A percentile compares a stretch with the other conserved stretches of the same genome.
Evolutionary conservation across 2,329 filamentous ascomycete species (phyloP).

Genomic region (Aspergillus alliaceus): DNA sequence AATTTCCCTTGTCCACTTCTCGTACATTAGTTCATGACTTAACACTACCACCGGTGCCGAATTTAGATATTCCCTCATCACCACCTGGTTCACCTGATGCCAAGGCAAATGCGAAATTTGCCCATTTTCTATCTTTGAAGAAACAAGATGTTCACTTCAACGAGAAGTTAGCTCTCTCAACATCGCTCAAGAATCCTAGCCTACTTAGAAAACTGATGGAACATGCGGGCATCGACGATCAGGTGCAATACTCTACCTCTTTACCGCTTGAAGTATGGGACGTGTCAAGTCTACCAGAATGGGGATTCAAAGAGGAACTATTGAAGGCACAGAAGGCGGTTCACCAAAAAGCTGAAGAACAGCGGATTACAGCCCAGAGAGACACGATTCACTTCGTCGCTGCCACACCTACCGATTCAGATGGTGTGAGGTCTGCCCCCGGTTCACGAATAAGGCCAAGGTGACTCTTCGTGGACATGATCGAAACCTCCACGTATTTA

Average conservation of each 20-base stretch:
- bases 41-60: conserved; percentile 51
- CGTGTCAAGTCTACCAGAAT: conserved; percentile 37
- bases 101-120: conserved; percentile 56
- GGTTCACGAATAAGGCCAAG: conserved; percentile 1
- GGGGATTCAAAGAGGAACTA: conserved; percentile 50
- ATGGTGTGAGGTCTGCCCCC: conserved; percentile 3
- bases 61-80: conserved; percentile 47
- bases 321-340: conserved; percentile 42
- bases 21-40: conserved; percentile 56
- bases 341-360: conserved; percentile 35
- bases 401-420: conserved; percentile 11
- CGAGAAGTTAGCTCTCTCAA: conserved; percentile 57
- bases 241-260: conserved; percentile 56
- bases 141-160: conserved; percentile 65
- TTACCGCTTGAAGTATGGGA: conserved; percentile 44
- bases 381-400: conserved; percentile 43
- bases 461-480: neutral
- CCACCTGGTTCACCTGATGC: conserved; percentile 47
- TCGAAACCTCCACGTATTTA: neutral
- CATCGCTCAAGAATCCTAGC: conserved; percentile 60
- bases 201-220: conserved; percentile 58
- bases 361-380: conserved; percentile 32
- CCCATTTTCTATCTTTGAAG: conserved; percentile 62
- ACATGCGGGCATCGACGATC: conserved; percentile 55
- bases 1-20: conserved; percentile 48